phyloP scores from a whole-genome alignment of 1,139 yeast species.

The Protomyces arabidopsidicola region DNA sequence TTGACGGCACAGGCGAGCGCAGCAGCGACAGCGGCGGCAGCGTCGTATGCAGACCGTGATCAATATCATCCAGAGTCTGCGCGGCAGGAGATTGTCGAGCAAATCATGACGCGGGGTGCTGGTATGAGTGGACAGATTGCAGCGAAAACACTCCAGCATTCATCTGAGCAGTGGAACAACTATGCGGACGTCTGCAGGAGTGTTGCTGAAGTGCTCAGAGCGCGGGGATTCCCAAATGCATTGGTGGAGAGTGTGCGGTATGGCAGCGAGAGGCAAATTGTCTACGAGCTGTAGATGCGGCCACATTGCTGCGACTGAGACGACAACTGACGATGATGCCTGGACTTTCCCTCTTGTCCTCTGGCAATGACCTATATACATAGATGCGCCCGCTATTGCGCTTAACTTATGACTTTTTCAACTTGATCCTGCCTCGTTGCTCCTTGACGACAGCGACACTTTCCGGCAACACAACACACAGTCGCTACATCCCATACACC shows the following conservation, averaged over 20 bases:
- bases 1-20: not conserved
- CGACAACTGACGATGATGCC: too few relatives aligned
- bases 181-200: constrained; percentile 15
- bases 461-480: too few relatives aligned
- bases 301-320: too few relatives aligned
- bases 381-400: too few relatives aligned
- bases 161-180: constrained; percentile 23
- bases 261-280: not conserved
- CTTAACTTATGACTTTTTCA: too few relatives aligned
- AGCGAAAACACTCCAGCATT: constrained; percentile 7
- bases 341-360: too few relatives aligned
- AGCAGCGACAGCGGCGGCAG: not conserved
- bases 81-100: constrained; percentile 16
- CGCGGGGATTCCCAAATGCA: not conserved
- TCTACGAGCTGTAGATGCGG: not conserved
- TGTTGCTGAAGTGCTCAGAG: not conserved
- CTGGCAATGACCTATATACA: too few relatives aligned
- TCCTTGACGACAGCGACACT: too few relatives aligned
- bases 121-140: constrained; percentile 5
- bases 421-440: too few relatives aligned
- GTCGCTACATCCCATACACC: too few relatives aligned
- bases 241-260: not conserved
- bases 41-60: not conserved
- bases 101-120: constrained; percentile 2
- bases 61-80: constrained; percentile 23